A percentile compares a stretch with the other conserved stretches of the same genome.
phyloP scores from a whole-genome alignment of 139 green algal genomes.

The Chlorella sp. region DNA sequence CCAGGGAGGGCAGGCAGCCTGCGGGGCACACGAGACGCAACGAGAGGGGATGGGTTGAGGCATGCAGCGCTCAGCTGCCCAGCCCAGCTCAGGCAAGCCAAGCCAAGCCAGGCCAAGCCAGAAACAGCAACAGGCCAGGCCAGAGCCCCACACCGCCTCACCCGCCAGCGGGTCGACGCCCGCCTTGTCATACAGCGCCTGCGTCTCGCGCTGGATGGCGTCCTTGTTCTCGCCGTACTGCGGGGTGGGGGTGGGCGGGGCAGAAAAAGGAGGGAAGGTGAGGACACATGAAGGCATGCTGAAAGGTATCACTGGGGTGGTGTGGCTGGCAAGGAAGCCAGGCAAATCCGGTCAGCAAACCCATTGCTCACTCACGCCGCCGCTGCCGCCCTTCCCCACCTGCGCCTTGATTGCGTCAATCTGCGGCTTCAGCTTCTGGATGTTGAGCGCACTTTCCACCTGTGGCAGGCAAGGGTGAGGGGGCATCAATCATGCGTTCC shows the following conservation, averaged over 20 bases:
- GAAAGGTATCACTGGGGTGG: no score
- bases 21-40: background rate
- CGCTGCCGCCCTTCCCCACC: background rate
- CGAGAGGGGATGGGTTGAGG: background rate
- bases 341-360: no score
- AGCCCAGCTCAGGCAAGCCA: background rate
- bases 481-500: background rate
- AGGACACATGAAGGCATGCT: no score
- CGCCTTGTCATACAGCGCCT: constrained; percentile 88
- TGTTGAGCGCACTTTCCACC: constrained; percentile 80
- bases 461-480: constrained; percentile 42
- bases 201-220: constrained; percentile 77
- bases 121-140: background rate
- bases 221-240: constrained; percentile 90
- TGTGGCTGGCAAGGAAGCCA: no score
- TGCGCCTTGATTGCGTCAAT: constrained; percentile 91
- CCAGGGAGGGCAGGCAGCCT: constrained; percentile 89
- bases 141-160: background rate
- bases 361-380: no score
- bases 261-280: no score
- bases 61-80: background rate
- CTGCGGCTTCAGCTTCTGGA: constrained; percentile 87
- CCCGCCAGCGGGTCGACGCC: constrained; percentile 85
- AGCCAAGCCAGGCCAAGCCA: no score
- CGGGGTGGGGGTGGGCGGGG: background rate